These are phyloP conservation scores for Coriaria nepalensis DNA, from an alignment of 306 rosid genomes.

Conservation along the genomic window DNA sequence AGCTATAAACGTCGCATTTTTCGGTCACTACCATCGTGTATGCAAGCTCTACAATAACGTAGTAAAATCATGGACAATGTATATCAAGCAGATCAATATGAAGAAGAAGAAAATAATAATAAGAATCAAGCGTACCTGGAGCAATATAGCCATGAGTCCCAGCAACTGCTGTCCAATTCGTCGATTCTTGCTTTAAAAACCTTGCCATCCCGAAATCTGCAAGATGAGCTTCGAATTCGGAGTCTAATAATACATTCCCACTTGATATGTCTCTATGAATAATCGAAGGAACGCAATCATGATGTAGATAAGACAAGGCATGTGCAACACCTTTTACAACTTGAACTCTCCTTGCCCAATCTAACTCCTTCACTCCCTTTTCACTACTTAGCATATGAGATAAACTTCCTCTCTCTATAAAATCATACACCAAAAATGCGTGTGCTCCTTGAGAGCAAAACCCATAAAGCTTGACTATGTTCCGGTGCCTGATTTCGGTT, in stretches of 20 bases:
- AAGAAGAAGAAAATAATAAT: not conserved
- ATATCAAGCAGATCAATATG: not conserved
- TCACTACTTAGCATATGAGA: constrained; percentile 15
- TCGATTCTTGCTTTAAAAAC: constrained; percentile 24
- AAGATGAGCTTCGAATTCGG: constrained; percentile 19
- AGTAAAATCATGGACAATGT: too few relatives aligned
- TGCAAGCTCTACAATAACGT: constrained; percentile 7
- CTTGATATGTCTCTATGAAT: constrained; percentile 37
- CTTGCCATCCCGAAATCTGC: constrained; percentile 39
- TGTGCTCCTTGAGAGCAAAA: constrained; percentile 27
- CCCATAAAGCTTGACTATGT: constrained; percentile 38
- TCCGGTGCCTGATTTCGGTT: constrained; percentile 27
- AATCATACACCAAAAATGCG: constrained; percentile 30
- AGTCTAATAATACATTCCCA: constrained; percentile 24
- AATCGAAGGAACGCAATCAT: constrained; percentile 13
- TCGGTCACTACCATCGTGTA: constrained; percentile 8
- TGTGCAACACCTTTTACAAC: constrained; percentile 27
- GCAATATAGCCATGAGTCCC: constrained; percentile 41
- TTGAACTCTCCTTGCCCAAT: constrained; percentile 24
- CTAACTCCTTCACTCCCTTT: constrained; percentile 16
- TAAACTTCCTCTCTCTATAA: constrained; percentile 31
- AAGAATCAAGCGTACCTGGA: constrained; percentile 21
- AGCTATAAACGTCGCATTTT: constrained; percentile 8
- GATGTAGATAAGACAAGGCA: constrained; percentile 12
- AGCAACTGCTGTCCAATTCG: constrained; percentile 27